These are phyloP conservation scores for Venturia carpophila DNA, from an alignment of 2,329 filamentous ascomycete genomes.

Conservation along the genomic window DNA sequence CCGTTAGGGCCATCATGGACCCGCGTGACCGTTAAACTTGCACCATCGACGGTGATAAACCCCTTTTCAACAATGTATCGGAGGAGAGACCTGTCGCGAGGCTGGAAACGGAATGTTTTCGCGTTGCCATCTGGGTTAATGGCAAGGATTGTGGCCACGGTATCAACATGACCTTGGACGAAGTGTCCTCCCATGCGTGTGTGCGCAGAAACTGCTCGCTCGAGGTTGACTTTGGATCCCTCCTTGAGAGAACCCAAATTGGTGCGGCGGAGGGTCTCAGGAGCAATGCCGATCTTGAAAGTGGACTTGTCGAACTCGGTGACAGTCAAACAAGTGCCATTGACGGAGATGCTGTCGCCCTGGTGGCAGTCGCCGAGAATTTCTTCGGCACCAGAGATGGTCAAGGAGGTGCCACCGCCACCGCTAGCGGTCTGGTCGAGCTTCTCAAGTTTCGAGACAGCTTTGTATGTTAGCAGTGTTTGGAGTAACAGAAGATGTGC, in stretches of 20 bases:
- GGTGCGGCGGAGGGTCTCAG: conserved; percentile 90
- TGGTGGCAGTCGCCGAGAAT: conserved; percentile 77
- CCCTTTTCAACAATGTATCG: conserved; percentile 94
- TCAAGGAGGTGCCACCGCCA: conserved; percentile 80
- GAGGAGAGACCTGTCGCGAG: conserved; percentile 60
- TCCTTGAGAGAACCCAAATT: conserved; percentile 72
- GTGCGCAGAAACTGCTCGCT: conserved; percentile 81
- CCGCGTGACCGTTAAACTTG: conserved; percentile 83
- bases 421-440: conserved; percentile 65
- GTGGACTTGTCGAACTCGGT: conserved; percentile 55
- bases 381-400: conserved; percentile 65
- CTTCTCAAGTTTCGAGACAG: conserved; percentile 71
- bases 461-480: conserved; percentile 40
- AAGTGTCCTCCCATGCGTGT: conserved; percentile 98
- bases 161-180: conserved; percentile 96
- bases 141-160: conserved; percentile 65
- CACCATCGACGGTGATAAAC: conserved; percentile 88
- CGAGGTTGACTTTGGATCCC: conserved; percentile 74
- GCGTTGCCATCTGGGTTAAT: conserved; percentile 81
- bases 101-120: conserved; percentile 74
- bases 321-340: conserved; percentile 92
- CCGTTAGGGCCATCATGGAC: conserved; percentile 74
- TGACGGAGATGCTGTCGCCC: conserved; percentile 90
- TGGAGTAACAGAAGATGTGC: conserved; percentile 10
- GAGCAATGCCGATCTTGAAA: conserved; percentile 91